phyloP scores from a whole-genome alignment of 2,329 filamentous ascomycete genomes.

The Ophiostoma piceae region DNA sequence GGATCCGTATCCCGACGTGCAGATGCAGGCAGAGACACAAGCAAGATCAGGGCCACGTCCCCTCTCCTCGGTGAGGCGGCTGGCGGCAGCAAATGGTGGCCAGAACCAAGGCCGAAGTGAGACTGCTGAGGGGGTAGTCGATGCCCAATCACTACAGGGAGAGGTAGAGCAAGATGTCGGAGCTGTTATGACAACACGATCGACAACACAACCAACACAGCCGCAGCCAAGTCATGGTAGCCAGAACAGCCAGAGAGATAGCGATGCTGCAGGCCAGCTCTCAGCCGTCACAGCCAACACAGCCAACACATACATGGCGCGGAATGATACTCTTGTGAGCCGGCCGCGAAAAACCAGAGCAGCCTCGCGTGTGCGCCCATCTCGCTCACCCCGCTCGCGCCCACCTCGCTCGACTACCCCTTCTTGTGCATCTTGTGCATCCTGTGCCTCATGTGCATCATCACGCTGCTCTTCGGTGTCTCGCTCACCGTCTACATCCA shows the following conservation, averaged over 20 bases:
- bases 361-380: not conserved
- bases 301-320: not conserved
- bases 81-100: not conserved
- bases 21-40: not conserved
- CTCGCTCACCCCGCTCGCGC: not conserved
- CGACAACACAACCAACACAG: not conserved
- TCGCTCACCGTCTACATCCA: not conserved
- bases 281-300: not conserved
- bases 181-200: not conserved
- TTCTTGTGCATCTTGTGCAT: not conserved
- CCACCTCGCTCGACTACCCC: not conserved
- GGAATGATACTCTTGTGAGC: slow-evolving; percentile 1
- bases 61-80: not conserved
- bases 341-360: not conserved
- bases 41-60: not conserved
- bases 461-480: not conserved
- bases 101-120: not conserved
- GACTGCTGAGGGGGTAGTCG: not conserved
- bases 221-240: not conserved
- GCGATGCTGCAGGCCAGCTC: not conserved
- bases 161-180: not conserved
- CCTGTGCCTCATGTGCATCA: not conserved
- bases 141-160: not conserved
- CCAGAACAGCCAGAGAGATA: not conserved
- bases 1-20: slow-evolving; percentile 6